Base-by-base conservation (phyloP, 2,329 filamentous ascomycete genomes). In the Aspergillus sp. region DNA sequence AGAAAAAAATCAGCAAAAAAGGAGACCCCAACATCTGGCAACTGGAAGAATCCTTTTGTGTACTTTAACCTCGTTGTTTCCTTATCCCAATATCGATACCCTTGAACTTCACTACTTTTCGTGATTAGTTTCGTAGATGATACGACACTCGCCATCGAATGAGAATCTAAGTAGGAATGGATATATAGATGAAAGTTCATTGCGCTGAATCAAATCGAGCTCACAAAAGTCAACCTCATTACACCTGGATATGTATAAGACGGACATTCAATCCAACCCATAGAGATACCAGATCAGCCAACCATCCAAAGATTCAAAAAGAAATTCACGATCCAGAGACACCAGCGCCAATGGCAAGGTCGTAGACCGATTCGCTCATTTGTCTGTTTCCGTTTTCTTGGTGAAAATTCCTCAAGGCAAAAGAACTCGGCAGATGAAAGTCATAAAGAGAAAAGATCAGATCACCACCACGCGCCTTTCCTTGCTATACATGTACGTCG, bases 1-100 rank as follows among this genome's bases (percentile, higher is more conserved):
- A 48, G 14, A 48, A 48, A 50, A 49, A 48, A 44, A 54, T 10
- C 17, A 20, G n/a, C 17, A 48, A 55, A 50, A 47, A 55, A 60
- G 57, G 58, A 58, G 59, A 56, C 32, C 38, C 53, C 48, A 52
- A 55, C 46, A 45, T 54, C 50, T 47, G 13, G 46, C 45, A 34
- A 19, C 43, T 31, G 23, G 34, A 40, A 42, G 29, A 20, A 49
- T 31, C 45, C 47, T 31, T 56, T 66, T 60, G 60, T 69, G 65
- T 66, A 67, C 56, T 64, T 60, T 67, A 67, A 50, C 54, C 57
- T 53, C 52, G 51, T 54, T 61, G 56, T 38, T 51, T 49, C 29
- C 47, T 32, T 50, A 40, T 19, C 23, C 60, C 63, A 64, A 66
- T 62, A 68, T 68, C 65, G 66, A 69, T 69, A 69, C 65, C 66